Evolutionary conservation across 2,329 filamentous ascomycete species (phyloP), one percentile per base, ranked within the genome.

Genomic region (Ophiocordyceps unilateralis): DNA sequence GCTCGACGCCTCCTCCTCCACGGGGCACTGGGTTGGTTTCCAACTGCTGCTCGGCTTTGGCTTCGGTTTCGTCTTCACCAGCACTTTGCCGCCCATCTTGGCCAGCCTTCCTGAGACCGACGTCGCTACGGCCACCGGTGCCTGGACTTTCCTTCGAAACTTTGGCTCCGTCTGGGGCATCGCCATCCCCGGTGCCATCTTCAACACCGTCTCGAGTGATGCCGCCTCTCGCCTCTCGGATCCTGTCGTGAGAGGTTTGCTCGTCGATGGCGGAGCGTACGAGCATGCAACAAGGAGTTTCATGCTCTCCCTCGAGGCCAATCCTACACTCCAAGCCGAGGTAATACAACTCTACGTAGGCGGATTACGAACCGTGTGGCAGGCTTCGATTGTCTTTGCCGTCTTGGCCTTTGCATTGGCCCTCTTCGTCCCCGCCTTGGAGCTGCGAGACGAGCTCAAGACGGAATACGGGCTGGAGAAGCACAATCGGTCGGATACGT

Each of bases 141-240:
- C 63, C 38, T 69, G 61, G 57, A 51, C 57, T 0, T 74, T 73
- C 45, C 51, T 68, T 44, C 61, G 68, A 32, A 62, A 54, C 43
- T 63, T 73, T 26, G 70, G 69, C 3, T 51, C 57, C n/a, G 61
- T 65, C 3, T 65, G 69, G 53, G 69, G 67, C 9, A 58, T 66
- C 1, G 56, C 65, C 0, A 61, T 73, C 21, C 60, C 64, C 0
- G 58, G 57, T 2, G 56, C 59, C 9, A 55, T 68, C 24, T 70
- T 52, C 44, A 54, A 52, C 28, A 50, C 42, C 5, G 42, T 42
- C 10, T 41, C 46, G n/a, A 44, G 49, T 15, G 32, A 45, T 1
- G 43, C 45, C 14, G 44, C 44, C 4, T 9, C 5, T 10, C 39
- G 36, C 34, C 46, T 49, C 4, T 44, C 50, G 7, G 43, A 49